These are phyloP conservation scores for Tetradesmus obliquus DNA, from an alignment of 139 green algal genomes.

Conservation along the genomic window DNA sequence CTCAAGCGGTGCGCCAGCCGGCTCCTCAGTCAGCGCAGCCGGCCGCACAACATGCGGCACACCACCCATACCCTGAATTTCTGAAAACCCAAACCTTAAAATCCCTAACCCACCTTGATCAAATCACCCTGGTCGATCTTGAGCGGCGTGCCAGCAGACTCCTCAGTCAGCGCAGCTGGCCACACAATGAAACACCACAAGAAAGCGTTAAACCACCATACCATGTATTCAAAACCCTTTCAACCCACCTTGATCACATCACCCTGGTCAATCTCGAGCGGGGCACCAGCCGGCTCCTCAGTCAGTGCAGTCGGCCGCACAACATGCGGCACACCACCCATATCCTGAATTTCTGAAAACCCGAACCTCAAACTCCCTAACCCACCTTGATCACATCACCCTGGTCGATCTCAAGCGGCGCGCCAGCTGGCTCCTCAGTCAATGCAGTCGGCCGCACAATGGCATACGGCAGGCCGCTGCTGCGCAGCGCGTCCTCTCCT, in stretches of 20 bases:
- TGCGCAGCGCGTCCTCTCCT: slow-evolving; percentile 54
- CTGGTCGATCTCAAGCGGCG: slow-evolving; percentile 82
- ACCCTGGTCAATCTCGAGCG: slow-evolving; percentile 86
- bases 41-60: neutral
- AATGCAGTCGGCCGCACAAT: slow-evolving; percentile 23
- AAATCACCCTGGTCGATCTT: too few species aligned
- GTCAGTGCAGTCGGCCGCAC: slow-evolving; percentile 28
- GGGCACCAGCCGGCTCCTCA: slow-evolving; percentile 31
- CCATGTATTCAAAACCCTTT: too few species aligned
- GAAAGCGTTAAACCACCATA: too few species aligned
- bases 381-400: slow-evolving; percentile 82
- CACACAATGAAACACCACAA: too few species aligned
- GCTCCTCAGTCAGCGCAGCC: slow-evolving; percentile 28
- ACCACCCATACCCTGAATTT: too few species aligned
- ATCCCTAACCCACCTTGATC: too few species aligned
- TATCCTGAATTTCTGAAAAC: too few species aligned
- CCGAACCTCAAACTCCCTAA: too few species aligned
- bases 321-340: slow-evolving; percentile 63
- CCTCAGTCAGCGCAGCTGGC: neutral
- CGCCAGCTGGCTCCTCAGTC: slow-evolving; percentile 34
- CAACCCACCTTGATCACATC: slow-evolving; percentile 76
- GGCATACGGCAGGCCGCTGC: slow-evolving; percentile 79
- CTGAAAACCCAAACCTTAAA: too few species aligned
- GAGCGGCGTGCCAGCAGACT: too few species aligned
- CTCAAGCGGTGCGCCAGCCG: slow-evolving; percentile 56